A percentile compares a stretch with the other conserved stretches of the same genome.
phyloP scores from a whole-genome alignment of 2,329 filamentous ascomycete genomes.

The Aspergillus udagawae region DNA sequence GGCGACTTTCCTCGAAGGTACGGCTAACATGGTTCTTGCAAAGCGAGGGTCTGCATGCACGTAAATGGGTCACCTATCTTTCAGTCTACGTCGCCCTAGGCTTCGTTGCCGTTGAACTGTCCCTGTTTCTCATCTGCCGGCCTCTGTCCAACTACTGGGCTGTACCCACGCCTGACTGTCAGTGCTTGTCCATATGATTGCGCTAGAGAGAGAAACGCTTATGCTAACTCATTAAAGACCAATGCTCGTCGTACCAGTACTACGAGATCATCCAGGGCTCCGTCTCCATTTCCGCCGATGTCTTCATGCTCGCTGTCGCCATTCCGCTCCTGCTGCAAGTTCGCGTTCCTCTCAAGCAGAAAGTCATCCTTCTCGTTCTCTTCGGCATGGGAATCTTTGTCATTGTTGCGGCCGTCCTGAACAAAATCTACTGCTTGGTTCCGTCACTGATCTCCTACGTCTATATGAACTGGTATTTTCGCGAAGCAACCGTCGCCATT shows the following conservation, averaged over 20 bases:
- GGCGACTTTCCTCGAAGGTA: not conserved
- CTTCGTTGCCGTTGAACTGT: conserved; percentile 48
- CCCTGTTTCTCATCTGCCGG: conserved; percentile 50
- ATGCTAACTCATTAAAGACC: conserved; percentile 20
- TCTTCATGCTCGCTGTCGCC: conserved; percentile 41
- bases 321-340: conserved; percentile 42
- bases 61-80: conserved; percentile 35
- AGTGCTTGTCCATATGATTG: conserved; percentile 3
- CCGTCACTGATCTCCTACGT: conserved; percentile 38
- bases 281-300: conserved; percentile 44
- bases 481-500: conserved; percentile 42
- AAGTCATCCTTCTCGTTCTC: conserved; percentile 40
- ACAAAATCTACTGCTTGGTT: conserved; percentile 47
- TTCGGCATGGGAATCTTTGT: conserved; percentile 46
- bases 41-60: conserved; percentile 31
- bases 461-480: conserved; percentile 48
- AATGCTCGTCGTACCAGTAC: conserved; percentile 44
- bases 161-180: conserved; percentile 40
- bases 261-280: conserved; percentile 45
- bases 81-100: conserved; percentile 42
- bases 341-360: conserved; percentile 39
- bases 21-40: not conserved
- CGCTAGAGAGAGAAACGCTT: not conserved
- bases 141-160: conserved; percentile 51
- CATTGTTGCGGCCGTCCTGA: conserved; percentile 48